Percentiles rank a stretch among this genome's conserved stretches.
Evolutionary conservation across 768 basidiomycete genomes (phyloP).

Genomic region (Infundibulicybe gibba): DNA sequence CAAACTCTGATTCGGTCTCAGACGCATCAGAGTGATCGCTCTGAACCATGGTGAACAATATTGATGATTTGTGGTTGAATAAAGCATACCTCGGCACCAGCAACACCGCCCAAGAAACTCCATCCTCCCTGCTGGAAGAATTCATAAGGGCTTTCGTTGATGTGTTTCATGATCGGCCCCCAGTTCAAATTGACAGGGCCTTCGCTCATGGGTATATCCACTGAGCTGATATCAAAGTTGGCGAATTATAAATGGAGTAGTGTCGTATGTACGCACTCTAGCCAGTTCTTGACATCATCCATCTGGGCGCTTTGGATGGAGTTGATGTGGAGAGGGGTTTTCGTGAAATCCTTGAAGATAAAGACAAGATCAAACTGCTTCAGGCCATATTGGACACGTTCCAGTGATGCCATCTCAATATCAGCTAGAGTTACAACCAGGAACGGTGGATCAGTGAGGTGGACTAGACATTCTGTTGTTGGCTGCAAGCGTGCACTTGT

Average conservation of each 20-base stretch:
- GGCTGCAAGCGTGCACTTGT: slow-evolving; percentile 94
- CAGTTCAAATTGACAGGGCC: slow-evolving; percentile 97
- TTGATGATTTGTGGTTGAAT: background rate
- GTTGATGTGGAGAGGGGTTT: slow-evolving; percentile 91
- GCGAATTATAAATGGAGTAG: slow-evolving; percentile 6
- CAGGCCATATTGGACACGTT: slow-evolving; percentile 93
- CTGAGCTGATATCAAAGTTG: slow-evolving; percentile 58
- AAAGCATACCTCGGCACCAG: slow-evolving; percentile 64
- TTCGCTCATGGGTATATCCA: slow-evolving; percentile 94
- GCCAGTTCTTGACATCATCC: slow-evolving; percentile 98
- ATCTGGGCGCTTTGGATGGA: slow-evolving; percentile 87
- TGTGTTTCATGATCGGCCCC: slow-evolving; percentile 98
- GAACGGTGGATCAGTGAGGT: slow-evolving; percentile 94
- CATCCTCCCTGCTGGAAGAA: slow-evolving; percentile 98
- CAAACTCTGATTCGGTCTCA: slow-evolving; percentile 50
- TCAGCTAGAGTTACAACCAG: slow-evolving; percentile 91
- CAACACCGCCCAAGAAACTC: slow-evolving; percentile 79
- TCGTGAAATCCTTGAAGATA: slow-evolving; percentile 95
- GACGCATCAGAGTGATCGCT: slow-evolving; percentile 41
- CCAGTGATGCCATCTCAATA: slow-evolving; percentile 94
- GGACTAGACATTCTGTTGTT: slow-evolving; percentile 94
- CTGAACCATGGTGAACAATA: slow-evolving; percentile 13
- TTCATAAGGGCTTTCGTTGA: slow-evolving; percentile 92
- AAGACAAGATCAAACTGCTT: slow-evolving; percentile 98
- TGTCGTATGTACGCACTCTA: slow-evolving; percentile 64